Percentiles rank a stretch among this genome's conserved stretches.
These are phyloP conservation scores for Aspergillus arachidicola DNA, from an alignment of 2,329 filamentous ascomycete genomes.

Conservation along the genomic window DNA sequence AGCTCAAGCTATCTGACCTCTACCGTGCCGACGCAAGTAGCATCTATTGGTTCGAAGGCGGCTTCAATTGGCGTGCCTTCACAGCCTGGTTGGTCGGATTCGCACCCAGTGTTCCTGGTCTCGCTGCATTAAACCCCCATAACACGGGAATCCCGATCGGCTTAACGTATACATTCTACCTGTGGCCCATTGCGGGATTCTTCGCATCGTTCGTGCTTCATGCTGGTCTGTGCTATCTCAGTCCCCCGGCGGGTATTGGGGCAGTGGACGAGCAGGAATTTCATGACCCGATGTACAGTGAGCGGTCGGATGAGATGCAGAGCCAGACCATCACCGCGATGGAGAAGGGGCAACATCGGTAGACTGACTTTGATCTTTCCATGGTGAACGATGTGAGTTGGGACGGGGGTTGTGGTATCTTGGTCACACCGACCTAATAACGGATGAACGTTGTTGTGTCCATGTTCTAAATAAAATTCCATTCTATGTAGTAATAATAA, in stretches of 20 bases:
- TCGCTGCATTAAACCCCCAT: background rate
- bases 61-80: slow-evolving; percentile 50
- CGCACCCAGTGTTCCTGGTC: background rate
- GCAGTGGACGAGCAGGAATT: background rate
- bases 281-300: background rate
- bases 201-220: background rate
- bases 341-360: background rate
- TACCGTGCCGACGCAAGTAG: slow-evolving; percentile 41
- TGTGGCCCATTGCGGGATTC: background rate
- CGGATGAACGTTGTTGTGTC: background rate
- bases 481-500: too few species aligned
- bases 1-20: slow-evolving; percentile 48
- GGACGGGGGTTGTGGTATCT: too few species aligned
- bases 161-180: background rate
- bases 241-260: background rate
- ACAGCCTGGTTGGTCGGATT: slow-evolving; percentile 19
- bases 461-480: background rate
- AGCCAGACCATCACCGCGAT: background rate
- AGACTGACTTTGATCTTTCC: background rate
- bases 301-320: background rate
- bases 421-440: too few species aligned
- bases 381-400: background rate
- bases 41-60: slow-evolving; percentile 48
- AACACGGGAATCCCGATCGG: background rate
- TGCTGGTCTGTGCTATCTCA: background rate